phyloP scores from a whole-genome alignment of 2,329 filamentous ascomycete species.

The Domatiomyces catenatus region DNA sequence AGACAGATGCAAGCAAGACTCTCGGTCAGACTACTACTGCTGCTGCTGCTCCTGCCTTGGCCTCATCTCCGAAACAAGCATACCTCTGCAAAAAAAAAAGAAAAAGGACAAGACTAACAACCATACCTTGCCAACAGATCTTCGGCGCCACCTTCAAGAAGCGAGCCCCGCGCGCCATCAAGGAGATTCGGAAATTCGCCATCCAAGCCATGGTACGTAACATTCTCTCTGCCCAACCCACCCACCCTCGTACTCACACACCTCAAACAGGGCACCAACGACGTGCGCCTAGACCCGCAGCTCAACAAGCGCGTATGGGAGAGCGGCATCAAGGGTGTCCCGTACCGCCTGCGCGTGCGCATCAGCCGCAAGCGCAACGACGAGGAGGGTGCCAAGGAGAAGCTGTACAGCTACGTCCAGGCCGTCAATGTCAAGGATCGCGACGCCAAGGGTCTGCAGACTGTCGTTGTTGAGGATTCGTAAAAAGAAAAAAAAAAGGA shows the following conservation, averaged over 20 bases:
- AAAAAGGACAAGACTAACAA: neutral
- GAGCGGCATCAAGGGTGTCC: conserved; percentile 94
- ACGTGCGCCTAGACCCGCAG: conserved; percentile 96
- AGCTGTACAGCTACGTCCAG: conserved; percentile 99
- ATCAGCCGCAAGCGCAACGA: conserved; percentile 99
- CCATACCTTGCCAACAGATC: conserved; percentile 43
- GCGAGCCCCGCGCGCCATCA: conserved; percentile 94
- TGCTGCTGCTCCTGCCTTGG: no score
- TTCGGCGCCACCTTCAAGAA: conserved; percentile 99
- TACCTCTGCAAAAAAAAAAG: neutral
- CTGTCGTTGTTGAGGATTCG: conserved; percentile 62
- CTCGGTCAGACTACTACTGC: no score
- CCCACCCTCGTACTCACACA: neutral
- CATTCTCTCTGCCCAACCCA: neutral
- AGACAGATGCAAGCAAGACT: no score
- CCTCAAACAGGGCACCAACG: conserved; percentile 62
- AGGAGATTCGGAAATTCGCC: conserved; percentile 97
- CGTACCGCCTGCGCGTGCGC: conserved; percentile 91
- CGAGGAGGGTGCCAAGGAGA: conserved; percentile 98
- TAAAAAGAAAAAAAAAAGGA: conserved; percentile 21
- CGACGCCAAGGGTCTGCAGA: conserved; percentile 91
- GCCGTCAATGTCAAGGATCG: conserved; percentile 84
- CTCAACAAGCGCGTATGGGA: conserved; percentile 99
- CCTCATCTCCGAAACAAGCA: neutral
- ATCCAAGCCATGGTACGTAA: conserved; percentile 82